These are phyloP conservation scores for Citrullus colocynthis DNA, from an alignment of 306 rosid genomes.

Conservation along the genomic window DNA sequence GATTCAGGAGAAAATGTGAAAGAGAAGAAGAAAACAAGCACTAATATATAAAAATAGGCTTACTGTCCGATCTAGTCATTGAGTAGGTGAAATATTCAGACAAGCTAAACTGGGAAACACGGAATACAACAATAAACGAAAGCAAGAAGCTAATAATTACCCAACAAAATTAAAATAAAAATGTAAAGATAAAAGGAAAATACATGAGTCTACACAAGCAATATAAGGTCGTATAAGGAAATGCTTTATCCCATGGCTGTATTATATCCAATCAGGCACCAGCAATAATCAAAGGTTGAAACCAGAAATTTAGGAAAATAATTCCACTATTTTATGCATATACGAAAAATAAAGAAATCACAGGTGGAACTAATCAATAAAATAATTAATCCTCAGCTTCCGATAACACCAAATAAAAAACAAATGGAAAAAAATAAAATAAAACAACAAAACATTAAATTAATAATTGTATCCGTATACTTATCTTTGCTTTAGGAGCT, in stretches of 20 bases:
- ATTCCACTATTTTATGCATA: background rate
- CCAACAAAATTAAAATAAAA: background rate
- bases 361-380: background rate
- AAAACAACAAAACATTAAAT: background rate
- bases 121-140: background rate
- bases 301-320: background rate
- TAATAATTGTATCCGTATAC: background rate
- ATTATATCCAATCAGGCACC: too few species aligned
- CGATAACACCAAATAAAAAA: background rate
- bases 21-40: background rate
- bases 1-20: too few species aligned
- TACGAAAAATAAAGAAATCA: background rate
- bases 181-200: background rate
- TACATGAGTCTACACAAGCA: background rate
- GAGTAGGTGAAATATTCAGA: background rate
- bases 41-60: background rate
- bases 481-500: background rate
- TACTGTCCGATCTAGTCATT: background rate
- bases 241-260: background rate
- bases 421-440: background rate
- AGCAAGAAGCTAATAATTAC: background rate
- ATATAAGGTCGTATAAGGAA: background rate
- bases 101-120: background rate
- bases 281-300: background rate
- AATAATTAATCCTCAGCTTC: background rate